Evolutionary conservation across 208 protist genomes (phyloP), one percentile per base, ranked within the genome.

Genomic region (Acanthamoeba castellanii): DNA sequence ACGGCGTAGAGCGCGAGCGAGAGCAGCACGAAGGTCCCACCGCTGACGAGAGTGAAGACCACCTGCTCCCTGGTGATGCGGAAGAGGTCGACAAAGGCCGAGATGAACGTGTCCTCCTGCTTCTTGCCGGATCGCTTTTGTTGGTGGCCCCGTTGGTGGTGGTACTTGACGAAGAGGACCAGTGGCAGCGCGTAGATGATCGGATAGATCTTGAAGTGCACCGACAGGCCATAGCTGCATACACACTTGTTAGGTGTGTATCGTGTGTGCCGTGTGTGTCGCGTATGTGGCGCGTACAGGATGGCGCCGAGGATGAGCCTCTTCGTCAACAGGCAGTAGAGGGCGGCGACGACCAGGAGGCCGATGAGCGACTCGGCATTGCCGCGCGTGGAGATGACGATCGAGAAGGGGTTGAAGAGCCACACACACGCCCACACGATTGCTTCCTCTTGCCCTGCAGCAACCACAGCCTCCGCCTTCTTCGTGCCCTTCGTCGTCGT

Each of bases 201-300:
- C 45, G 97, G 97, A 89, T 98, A 98, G n/a, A 98, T 96, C 88
- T 98, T 98, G 88, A 97, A 96, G 89, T 97, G 96, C 59, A 98
- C 94, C 72, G 95, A 70, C 74, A 97, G 68, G 50, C 95, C 96
- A 89, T 95, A 96, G 22, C 95, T 96, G 45, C 47, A 22, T 16
- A 76, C 34, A 94, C 37, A n/a, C 57, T 61, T 8, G 93, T n/a
- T 52, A 92, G 7, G 3, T 47, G 66, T 59, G 78, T 50, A 7
- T 0, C 45, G 22, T 42, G 32, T 14, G 66, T 72, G 6, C 32
- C 55, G 27, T 9, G 45, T 6, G 66, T 27, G 37, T 42, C 37
- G 37, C 55, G 16, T 59, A 16, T 76, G 59, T 9, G n/a, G 18
- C 7, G 85, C 85, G 52, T 94, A 97, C 82, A 96, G 93, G 42